Base-by-base conservation (phyloP, 257 asterid species). In the Voacanga thouarsii region DNA sequence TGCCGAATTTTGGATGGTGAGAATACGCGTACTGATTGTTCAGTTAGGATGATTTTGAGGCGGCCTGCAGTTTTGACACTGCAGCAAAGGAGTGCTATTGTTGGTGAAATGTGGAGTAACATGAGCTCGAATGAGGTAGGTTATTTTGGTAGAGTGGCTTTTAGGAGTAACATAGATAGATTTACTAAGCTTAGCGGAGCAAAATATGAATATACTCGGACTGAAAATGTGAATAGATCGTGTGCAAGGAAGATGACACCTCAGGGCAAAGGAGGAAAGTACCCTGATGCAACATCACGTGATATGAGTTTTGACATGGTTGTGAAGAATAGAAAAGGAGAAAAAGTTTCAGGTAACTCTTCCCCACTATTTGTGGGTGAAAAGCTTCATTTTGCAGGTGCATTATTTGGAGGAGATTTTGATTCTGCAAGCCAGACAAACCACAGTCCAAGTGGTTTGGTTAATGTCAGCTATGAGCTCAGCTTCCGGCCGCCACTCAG, bases 101-200 rank as follows among this genome's bases (percentile, higher is more conserved):
- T 86, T 23, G 97, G 99, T 79, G 90, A 91, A 82, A 51, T 92
- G 76, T 94, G 99, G 97, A 94, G 92, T 77, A 88, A 81, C 77
- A 87, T 83, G 80, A 85, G 84, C 78, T 82, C 66, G 43, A 86
- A 86, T 41, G 91, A 90, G 85, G 83, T 87, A 0, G 93, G 90
- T 53, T 86, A 89, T 82, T 94, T 92, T 82, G 92, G 88, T 43
- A 83, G 82, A 72, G 90, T 92, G 79, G 67, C 50, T n/a, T 84
- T 94, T 21, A 75, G 83, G 47, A 84, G 89, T 71, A 45, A 77
- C 44, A 84, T 53, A 73, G 84, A 86, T 74, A 81, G 71, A 80
- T 57, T 78, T 78, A 33, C 44, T 30, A 82, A 81, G 80, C 65
- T 78, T 50, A 76, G 67, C 28, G 80, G 77, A 37, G 74, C 89